Evolutionary conservation across 2,329 filamentous ascomycete species (phyloP).

Genomic region (Didymosphaeria variabile): DNA sequence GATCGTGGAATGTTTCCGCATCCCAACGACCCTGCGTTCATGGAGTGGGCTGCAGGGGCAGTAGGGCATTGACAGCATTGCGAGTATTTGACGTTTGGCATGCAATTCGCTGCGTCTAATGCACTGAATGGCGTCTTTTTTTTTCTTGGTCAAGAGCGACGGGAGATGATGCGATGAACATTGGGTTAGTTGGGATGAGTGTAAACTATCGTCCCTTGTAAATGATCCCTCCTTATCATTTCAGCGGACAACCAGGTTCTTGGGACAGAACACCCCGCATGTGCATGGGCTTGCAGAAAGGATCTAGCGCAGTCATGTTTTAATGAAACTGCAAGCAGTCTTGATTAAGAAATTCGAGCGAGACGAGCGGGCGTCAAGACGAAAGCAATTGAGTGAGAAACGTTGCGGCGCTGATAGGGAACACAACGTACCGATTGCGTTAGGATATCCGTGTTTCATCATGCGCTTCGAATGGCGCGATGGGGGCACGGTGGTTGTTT

Average conservation of each 20-base stretch:
- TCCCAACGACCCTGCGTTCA: constrained; percentile 72
- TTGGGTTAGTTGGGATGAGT: constrained; percentile 1
- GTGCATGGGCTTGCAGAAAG: background rate
- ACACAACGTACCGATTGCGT: background rate
- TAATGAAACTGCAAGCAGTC: background rate
- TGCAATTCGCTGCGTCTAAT: background rate
- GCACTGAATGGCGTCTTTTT: constrained; percentile 8
- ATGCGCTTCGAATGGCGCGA: background rate
- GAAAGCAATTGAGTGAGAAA: background rate
- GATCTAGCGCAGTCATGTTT: background rate
- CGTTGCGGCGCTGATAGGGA: background rate
- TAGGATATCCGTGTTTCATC: constrained; percentile 9
- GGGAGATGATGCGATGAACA: constrained; percentile 7
- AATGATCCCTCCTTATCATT: constrained; percentile 8
- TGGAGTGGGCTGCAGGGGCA: constrained; percentile 73
- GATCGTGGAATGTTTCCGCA: constrained; percentile 70
- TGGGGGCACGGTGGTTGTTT: too few species aligned
- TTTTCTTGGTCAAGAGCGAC: background rate
- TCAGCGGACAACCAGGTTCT: background rate
- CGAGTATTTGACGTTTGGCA: background rate
- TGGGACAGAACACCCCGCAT: background rate
- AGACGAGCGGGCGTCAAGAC: background rate
- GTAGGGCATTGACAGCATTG: constrained; percentile 63
- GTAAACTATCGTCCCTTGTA: constrained; percentile 4
- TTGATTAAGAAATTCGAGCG: background rate